Conservation (phyloP, 805 yeast genomes). For the Hanseniaspora occidentalis region DNA sequence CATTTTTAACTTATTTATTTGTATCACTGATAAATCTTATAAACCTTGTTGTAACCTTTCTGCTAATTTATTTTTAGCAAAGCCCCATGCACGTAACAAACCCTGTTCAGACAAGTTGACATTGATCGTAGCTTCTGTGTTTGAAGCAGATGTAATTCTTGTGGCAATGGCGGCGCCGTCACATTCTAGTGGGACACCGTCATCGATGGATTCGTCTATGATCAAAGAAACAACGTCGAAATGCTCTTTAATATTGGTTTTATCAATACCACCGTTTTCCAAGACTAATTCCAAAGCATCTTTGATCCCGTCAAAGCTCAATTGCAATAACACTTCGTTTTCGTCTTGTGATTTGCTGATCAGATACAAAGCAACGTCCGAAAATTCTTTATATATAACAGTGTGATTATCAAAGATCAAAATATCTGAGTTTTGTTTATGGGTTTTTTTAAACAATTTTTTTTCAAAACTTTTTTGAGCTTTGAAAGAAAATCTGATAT, state of each 20-base stretch:
- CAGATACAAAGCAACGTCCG: slow-evolving; percentile 62
- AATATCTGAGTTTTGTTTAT: slow-evolving; percentile 66
- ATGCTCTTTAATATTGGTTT: slow-evolving; percentile 61
- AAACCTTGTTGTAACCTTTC: slow-evolving; percentile 37
- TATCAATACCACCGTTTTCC: slow-evolving; percentile 48
- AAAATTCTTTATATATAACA: slow-evolving; percentile 74
- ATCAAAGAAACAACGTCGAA: slow-evolving; percentile 80
- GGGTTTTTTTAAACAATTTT: slow-evolving; percentile 59
- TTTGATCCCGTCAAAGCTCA: slow-evolving; percentile 61
- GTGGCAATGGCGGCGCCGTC: slow-evolving; percentile 80
- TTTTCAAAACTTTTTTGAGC: slow-evolving; percentile 72
- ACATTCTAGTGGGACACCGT: slow-evolving; percentile 83
- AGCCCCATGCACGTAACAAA: slow-evolving; percentile 71
- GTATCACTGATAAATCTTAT: slow-evolving; percentile 9
- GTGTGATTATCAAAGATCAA: slow-evolving; percentile 66
- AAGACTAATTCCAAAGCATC: slow-evolving; percentile 74
- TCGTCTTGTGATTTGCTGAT: slow-evolving; percentile 50
- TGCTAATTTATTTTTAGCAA: slow-evolving; percentile 64
- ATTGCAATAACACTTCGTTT: slow-evolving; percentile 71
- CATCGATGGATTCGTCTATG: slow-evolving; percentile 86
- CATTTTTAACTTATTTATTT: background rate
- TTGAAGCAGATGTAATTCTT: slow-evolving; percentile 82
- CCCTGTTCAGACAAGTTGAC: slow-evolving; percentile 66
- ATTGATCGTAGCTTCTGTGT: slow-evolving; percentile 48
- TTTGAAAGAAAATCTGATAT: slow-evolving; percentile 31